Evolutionary conservation across 75 land plant genomes (phyloP).

Genomic region (Cunninghamia lanceolata): DNA sequence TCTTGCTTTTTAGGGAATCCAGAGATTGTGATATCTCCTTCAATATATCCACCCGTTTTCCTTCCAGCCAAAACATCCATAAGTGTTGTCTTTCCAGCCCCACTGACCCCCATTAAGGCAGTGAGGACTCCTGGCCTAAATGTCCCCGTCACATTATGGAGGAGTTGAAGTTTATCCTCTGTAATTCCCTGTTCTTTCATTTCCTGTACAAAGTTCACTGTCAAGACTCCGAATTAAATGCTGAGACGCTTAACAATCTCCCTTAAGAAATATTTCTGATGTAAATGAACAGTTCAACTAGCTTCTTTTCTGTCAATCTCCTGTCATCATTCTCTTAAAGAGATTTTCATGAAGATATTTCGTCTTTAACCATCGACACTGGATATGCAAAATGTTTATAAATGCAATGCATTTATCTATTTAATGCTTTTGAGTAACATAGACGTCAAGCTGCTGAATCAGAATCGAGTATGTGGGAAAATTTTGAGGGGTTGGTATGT

Average conservation of each 20-base stretch:
- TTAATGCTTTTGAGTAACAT: too few species aligned
- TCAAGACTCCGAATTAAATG: background rate
- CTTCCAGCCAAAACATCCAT: conserved; percentile 94
- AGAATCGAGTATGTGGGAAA: too few species aligned
- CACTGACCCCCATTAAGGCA: conserved; percentile 84
- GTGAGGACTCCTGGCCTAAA: conserved; percentile 84
- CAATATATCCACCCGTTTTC: conserved; percentile 88
- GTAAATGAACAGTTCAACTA: background rate
- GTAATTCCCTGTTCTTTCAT: conserved; percentile 55
- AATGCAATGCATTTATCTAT: too few species aligned
- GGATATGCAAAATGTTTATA: background rate
- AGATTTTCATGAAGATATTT: background rate
- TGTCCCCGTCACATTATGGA: conserved; percentile 56
- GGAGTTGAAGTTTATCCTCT: conserved; percentile 57
- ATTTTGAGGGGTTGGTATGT: too few species aligned
- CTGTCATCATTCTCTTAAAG: background rate
- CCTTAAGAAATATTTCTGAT: background rate
- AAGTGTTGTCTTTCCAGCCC: conserved; percentile 91
- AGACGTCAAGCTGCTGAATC: too few species aligned
- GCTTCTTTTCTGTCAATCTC: background rate
- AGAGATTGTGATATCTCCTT: conserved; percentile 75
- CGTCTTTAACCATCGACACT: background rate
- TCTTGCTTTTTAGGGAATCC: conserved; percentile 70
- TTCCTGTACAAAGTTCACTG: conserved; percentile 34
- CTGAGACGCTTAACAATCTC: background rate